Base-by-base conservation (phyloP, 345 rosid species). In the Clausena lansium region DNA sequence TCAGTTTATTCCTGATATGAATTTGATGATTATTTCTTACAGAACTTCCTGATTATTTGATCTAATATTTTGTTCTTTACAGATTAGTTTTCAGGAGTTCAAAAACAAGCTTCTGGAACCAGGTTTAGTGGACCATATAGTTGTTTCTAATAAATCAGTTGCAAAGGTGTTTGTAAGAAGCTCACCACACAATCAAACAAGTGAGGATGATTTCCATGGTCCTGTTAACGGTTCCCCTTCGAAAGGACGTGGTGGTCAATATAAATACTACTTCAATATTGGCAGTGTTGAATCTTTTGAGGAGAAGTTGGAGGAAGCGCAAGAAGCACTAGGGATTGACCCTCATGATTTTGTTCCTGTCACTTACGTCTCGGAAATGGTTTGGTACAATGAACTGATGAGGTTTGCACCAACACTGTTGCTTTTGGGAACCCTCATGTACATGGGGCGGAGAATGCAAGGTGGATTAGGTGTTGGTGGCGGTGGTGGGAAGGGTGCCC, bases 41-140 rank as follows among this genome's bases (percentile, higher is more conserved):
- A 54, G 9, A 39, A 54, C 27, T 17, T 20, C n/a, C 13, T 66
- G 47, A 24, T 72, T 11, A 47, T 32, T n/a, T 71, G 57, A 10
- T 24, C 9, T 58, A 76, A 15, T 6, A 45, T 25, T 52, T 58
- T 63, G 30, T 79, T 52, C 28, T 80, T 78, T 52, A 64, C 94
- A 96, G 99, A 92, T 96, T 81, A 94, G 98, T 74, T 96, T 96
- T 88, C 99, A 96, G 77, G 99, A 94, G 86, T 94, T 94, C 88
- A 92, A 90, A 72, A 94, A 94, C 87, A 91, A 91, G 89, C 91
- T 94, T 64, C 93, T 96, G n/a, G 97, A 94, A 83, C 97, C 93
- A 36, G 98, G 98, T 79, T 60, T 94, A 79, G 99, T 96, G 73
- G 98, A 96, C 88, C 98, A 80, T 84, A 88, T 96, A 33, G 95